Evolutionary conservation across 1,284 basidiomycete genomes (phyloP), one percentile per base, ranked within the genome.

Genomic region (Inonotus obliquus): DNA sequence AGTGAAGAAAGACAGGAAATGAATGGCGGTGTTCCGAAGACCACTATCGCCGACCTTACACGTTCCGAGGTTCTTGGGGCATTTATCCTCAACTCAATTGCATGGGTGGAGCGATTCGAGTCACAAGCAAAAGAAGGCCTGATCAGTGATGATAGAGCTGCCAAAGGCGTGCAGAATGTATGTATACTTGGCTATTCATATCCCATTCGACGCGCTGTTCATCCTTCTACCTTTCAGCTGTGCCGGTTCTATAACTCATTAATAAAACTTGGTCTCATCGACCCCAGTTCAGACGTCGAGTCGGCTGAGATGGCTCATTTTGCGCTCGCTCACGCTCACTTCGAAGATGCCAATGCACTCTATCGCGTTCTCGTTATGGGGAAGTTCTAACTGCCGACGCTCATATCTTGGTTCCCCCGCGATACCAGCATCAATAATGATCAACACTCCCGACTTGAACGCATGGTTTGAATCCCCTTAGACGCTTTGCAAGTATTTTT

Each of bases 171-270:
- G 17, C 81, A 83, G 70, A 85, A 87, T 67, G 88, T 91, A 65
- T 59, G 85, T 78, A 4, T 27, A 27, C 10, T n/a, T n/a, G 14
- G 21, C n/a, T 23, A 17, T n/a, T 39, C 21, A 21, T n/a, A n/a
- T 39, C n/a, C 39, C 21, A 23, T 61, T 23, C 41, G 13, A 38
- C 17, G 11, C 41, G n/a, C 7, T n/a, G 32, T 17, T 37, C 7
- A 17, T 21, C n/a, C 11, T 6, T 49, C n/a, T 29, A 10, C n/a
- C 29, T 29, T 49, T 19, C 66, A 90, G 89, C 77, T 91, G 38
- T 91, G 86, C 71, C 83, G 88, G n/a, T 91, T 91, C 73, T 89
- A 86, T 70, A 75, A 76, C 64, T 84, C 86, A 0, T 77, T 91
- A 56, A 80, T 89, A 73, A 85, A 86, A 68, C 75, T 83, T 14